A percentile compares a stretch with the other conserved stretches of the same genome.
Evolutionary conservation across 306 rosid species (phyloP).

Genomic region (Begonia masoniana): DNA sequence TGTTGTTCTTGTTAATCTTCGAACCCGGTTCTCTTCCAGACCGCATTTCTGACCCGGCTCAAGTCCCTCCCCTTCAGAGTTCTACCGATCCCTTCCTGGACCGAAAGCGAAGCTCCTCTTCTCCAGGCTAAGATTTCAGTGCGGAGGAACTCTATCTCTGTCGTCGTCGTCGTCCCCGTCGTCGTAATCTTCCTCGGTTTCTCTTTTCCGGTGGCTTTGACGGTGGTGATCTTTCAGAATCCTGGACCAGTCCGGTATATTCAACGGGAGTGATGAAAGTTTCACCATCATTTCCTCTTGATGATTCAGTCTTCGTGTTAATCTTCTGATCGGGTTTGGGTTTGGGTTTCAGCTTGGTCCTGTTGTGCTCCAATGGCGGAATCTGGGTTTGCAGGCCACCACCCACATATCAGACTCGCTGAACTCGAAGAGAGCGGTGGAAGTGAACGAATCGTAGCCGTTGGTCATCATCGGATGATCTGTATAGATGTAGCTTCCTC

Average conservation of each 20-base stretch:
- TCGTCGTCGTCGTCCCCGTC: slow-evolving; percentile 6
- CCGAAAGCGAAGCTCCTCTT: slow-evolving; percentile 69
- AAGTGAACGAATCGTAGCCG: no score
- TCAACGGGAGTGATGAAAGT: slow-evolving; percentile 54
- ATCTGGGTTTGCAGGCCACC: no score
- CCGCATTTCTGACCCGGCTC: slow-evolving; percentile 75
- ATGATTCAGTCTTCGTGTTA: no score
- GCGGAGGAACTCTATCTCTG: slow-evolving; percentile 48
- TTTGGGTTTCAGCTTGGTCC: no score
- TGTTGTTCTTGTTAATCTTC: slow-evolving; percentile 24
- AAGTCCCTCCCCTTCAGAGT: slow-evolving; percentile 85
- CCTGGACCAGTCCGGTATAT: slow-evolving; percentile 79
- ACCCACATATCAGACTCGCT: no score
- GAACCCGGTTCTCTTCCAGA: slow-evolving; percentile 79
- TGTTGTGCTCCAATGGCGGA: no score
- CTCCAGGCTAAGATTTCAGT: slow-evolving; percentile 71
- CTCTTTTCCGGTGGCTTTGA: slow-evolving; percentile 18
- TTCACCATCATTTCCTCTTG: no score
- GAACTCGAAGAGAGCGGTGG: no score
- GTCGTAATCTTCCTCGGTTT: slow-evolving; percentile 8
- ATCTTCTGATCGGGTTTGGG: no score
- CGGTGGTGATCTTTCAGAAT: slow-evolving; percentile 50
- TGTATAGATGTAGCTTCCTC: no score
- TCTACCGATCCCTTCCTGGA: slow-evolving; percentile 91
- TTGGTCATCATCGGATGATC: no score